Percentiles rank a stretch among this genome's conserved stretches.
These are phyloP conservation scores for Mycena amicta DNA, from an alignment of 768 basidiomycete species.

Conservation along the genomic window DNA sequence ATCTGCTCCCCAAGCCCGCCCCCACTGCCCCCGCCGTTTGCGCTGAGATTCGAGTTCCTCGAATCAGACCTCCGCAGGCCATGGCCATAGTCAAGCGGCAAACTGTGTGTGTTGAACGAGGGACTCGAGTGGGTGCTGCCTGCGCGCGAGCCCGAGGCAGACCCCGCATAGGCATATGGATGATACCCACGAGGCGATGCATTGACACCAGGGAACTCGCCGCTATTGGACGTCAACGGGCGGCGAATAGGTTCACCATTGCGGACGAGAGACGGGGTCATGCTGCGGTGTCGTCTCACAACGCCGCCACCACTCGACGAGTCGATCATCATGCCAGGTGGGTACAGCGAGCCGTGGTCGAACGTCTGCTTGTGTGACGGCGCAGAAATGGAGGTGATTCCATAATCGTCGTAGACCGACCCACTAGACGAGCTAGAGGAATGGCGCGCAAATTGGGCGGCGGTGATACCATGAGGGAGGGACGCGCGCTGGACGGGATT, in stretches of 20 bases:
- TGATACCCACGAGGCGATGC: conserved; percentile 56
- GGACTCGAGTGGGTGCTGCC: conserved; percentile 51
- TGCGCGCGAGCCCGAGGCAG: conserved; percentile 35
- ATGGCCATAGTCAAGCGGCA: conserved; percentile 41
- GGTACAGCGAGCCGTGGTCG: conserved; percentile 58
- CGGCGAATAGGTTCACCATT: conserved; percentile 52
- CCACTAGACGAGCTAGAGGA: conserved; percentile 33
- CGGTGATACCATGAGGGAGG: too few species aligned
- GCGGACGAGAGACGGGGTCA: conserved; percentile 68
- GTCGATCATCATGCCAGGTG: conserved; percentile 43
- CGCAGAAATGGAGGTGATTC: conserved; percentile 56
- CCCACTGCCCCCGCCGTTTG: conserved; percentile 30
- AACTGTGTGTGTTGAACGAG: conserved; percentile 35
- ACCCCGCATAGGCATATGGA: conserved; percentile 51
- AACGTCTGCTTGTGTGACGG: conserved; percentile 72
- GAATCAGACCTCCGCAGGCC: conserved; percentile 39
- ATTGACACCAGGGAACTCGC: conserved; percentile 37
- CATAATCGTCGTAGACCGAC: conserved; percentile 40
- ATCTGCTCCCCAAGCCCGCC: conserved; percentile 46
- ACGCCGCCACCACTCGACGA: conserved; percentile 25
- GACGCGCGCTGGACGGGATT: too few species aligned
- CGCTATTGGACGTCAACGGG: conserved; percentile 48
- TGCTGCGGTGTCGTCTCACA: conserved; percentile 69
- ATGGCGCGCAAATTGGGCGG: conserved; percentile 18
- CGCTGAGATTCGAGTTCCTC: conserved; percentile 39